A percentile compares a stretch with the other conserved stretches of the same genome.
phyloP scores from a whole-genome alignment of 345 rosid species.

The Pistacia integerrima region DNA sequence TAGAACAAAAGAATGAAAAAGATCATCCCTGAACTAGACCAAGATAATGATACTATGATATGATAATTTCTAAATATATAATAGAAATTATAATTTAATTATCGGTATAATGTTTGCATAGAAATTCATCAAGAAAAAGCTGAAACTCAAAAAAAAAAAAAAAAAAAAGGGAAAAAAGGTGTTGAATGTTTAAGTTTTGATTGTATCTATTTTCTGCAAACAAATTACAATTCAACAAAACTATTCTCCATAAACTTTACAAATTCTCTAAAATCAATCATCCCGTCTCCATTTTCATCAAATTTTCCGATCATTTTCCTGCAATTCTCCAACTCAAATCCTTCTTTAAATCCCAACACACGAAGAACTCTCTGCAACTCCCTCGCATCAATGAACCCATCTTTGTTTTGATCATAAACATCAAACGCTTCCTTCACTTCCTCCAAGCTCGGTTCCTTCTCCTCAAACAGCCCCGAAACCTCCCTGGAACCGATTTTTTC shows the following conservation, averaged over 20 bases:
- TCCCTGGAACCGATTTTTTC: conserved; percentile 38
- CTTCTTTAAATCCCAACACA: conserved; percentile 55
- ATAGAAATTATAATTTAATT: too few species aligned
- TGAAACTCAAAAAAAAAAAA: neutral
- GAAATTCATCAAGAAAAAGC: neutral
- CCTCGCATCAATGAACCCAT: conserved; percentile 69
- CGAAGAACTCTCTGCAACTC: conserved; percentile 73
- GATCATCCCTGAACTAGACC: too few species aligned
- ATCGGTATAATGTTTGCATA: too few species aligned
- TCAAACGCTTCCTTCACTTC: conserved; percentile 78
- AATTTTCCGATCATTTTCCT: conserved; percentile 59
- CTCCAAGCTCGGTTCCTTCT: conserved; percentile 75
- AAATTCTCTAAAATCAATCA: conserved; percentile 72
- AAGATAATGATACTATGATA: too few species aligned
- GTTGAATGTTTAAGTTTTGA: neutral
- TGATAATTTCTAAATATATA: too few species aligned
- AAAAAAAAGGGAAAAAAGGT: neutral
- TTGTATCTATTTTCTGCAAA: neutral
- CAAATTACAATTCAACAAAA: conserved; percentile 35
- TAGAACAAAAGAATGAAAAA: too few species aligned
- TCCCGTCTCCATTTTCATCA: conserved; percentile 62
- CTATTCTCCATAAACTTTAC: conserved; percentile 66
- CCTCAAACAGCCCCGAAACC: conserved; percentile 61
- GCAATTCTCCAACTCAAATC: conserved; percentile 49
- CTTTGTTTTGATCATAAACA: conserved; percentile 77